Percentiles rank a stretch among this genome's conserved stretches.
Conservation (phyloP, 257 asterid species). For the Primulina tabacum region DNA sequence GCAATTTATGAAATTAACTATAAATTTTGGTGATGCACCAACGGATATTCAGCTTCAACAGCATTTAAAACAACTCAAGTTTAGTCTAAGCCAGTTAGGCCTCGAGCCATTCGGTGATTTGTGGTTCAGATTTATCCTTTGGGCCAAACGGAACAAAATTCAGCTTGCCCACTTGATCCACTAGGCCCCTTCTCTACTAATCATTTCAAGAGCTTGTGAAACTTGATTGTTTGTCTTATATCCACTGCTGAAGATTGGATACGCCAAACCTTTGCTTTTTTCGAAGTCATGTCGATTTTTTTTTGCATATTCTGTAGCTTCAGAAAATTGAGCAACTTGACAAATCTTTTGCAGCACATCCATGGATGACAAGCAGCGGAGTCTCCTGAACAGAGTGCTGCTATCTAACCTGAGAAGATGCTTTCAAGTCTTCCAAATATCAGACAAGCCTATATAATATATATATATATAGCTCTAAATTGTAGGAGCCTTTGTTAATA, state of each 20-base stretch:
- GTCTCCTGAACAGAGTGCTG: slow-evolving; percentile 27
- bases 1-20: not conserved
- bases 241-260: not conserved
- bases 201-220: not conserved
- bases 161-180: not conserved
- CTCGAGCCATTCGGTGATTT: not conserved
- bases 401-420: not conserved
- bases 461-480: no score
- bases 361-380: slow-evolving; percentile 51
- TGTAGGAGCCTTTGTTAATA: no score
- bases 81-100: not conserved
- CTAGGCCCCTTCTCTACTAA: no score
- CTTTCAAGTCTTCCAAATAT: no score
- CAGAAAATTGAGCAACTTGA: not conserved
- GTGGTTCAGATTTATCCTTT: not conserved
- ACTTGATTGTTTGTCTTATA: not conserved
- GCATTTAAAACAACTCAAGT: not conserved
- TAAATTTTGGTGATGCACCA: not conserved
- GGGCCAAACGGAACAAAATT: not conserved
- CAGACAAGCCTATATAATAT: no score
- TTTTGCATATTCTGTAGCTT: not conserved
- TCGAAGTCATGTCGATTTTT: not conserved
- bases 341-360: slow-evolving; percentile 45
- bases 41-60: not conserved
- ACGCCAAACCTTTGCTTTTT: not conserved